Percentiles rank a stretch among this genome's conserved stretches.
Evolutionary conservation across 2,329 filamentous ascomycete species (phyloP).

Genomic region (Aspergillus pseudoviridinutans): DNA sequence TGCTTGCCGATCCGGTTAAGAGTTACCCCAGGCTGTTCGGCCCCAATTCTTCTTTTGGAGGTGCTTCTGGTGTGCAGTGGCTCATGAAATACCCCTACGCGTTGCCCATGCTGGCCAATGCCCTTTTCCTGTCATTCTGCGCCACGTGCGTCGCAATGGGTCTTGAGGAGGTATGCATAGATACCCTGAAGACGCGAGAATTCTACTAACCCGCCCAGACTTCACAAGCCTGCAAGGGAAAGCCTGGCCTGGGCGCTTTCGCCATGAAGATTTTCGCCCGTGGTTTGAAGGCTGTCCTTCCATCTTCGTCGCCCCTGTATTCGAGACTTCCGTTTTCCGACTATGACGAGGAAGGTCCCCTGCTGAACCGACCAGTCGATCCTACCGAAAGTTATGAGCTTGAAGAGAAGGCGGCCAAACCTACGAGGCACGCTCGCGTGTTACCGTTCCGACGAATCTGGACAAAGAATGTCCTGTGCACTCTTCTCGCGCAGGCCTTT

Average conservation of each 20-base stretch:
- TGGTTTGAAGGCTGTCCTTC: constrained; percentile 20
- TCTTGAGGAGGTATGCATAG: constrained; percentile 53
- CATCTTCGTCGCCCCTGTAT: constrained; percentile 30
- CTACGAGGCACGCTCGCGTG: constrained; percentile 35
- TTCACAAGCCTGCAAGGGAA: constrained; percentile 43
- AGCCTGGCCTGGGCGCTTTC: constrained; percentile 43
- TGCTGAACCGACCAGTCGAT: constrained; percentile 31
- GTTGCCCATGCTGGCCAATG: constrained; percentile 64
- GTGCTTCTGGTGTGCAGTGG: constrained; percentile 56
- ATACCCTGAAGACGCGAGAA: background rate
- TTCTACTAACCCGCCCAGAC: constrained; percentile 36
- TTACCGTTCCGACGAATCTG: constrained; percentile 50
- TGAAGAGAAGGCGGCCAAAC: constrained; percentile 32
- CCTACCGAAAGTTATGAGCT: constrained; percentile 33
- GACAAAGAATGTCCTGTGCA: constrained; percentile 54
- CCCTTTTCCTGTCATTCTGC: constrained; percentile 53
- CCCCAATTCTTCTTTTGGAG: constrained; percentile 53
- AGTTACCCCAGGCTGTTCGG: constrained; percentile 63
- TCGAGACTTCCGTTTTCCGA: constrained; percentile 32
- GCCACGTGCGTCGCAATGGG: constrained; percentile 57
- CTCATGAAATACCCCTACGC: constrained; percentile 63
- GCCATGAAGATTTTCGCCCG: constrained; percentile 27
- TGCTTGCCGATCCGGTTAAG: constrained; percentile 63
- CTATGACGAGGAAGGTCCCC: constrained; percentile 33
- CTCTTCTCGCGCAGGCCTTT: constrained; percentile 61